Percentiles rank a stretch among this genome's conserved stretches.
These are phyloP conservation scores for Penicillium sp. DNA, from an alignment of 2,329 filamentous ascomycete species.

Conservation along the genomic window DNA sequence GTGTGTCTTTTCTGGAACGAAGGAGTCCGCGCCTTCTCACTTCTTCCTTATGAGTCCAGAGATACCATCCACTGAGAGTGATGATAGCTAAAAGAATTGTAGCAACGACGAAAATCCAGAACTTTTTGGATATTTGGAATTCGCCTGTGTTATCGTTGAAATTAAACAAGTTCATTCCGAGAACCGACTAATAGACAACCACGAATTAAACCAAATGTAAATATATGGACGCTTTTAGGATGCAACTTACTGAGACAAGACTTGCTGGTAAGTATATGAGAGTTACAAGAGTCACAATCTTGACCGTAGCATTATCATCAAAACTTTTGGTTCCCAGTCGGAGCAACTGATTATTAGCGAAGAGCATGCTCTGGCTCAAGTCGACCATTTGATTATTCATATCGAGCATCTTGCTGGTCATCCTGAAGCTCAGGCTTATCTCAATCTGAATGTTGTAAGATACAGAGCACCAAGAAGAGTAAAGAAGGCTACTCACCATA, in stretches of 20 bases:
- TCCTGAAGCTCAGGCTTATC: slow-evolving; percentile 14
- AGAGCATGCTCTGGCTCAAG: slow-evolving; percentile 2
- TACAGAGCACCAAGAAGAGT: not conserved
- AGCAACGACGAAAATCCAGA: slow-evolving; percentile 26
- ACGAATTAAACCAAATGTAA: not conserved
- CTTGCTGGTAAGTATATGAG: slow-evolving; percentile 40
- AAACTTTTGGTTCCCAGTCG: slow-evolving; percentile 10
- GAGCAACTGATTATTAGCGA: not conserved
- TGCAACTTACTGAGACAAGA: slow-evolving; percentile 39
- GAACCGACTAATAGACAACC: slow-evolving; percentile 15
- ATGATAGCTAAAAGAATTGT: slow-evolving; percentile 2
- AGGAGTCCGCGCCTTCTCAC: not conserved
- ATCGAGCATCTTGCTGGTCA: slow-evolving; percentile 21
- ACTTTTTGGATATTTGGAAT: slow-evolving; percentile 18
- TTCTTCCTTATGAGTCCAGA: slow-evolving; percentile 3
- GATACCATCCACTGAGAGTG: slow-evolving; percentile 2
- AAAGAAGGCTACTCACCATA: slow-evolving; percentile 10
- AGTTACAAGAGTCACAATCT: slow-evolving; percentile 31
- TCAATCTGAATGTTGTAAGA: slow-evolving; percentile 13
- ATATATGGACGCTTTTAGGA: not conserved
- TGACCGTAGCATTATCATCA: slow-evolving; percentile 32
- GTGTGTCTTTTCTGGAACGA: not conserved
- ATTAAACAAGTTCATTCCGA: slow-evolving; percentile 29
- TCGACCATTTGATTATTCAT: slow-evolving; percentile 13
- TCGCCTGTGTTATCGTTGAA: slow-evolving; percentile 13